Conservation (phyloP, 2,329 filamentous ascomycete genomes). For the Lithohypha guttulata region DNA sequence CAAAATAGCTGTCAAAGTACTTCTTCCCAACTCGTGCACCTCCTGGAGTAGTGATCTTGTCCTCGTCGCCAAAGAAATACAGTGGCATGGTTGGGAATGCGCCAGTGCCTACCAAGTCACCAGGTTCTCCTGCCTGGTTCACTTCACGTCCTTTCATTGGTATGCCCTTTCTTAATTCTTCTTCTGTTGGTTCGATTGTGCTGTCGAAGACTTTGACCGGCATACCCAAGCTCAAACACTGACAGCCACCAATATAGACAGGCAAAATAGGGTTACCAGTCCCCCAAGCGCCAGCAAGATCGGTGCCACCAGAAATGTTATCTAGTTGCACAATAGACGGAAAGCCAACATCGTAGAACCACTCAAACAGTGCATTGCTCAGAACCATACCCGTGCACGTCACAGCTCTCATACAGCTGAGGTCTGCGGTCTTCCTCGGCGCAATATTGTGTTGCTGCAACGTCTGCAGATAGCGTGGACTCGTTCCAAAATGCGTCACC, state of each 20-base stretch:
- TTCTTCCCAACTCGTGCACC: no score
- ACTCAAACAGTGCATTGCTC: slow-evolving; percentile 64
- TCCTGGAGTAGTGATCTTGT: no score
- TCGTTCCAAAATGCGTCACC: slow-evolving; percentile 64
- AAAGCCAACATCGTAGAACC: slow-evolving; percentile 67
- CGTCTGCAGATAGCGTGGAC: slow-evolving; percentile 66
- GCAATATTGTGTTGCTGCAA: slow-evolving; percentile 53
- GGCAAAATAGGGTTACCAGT: slow-evolving; percentile 58
- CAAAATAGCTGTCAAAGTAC: slow-evolving; percentile 36
- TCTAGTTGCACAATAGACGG: slow-evolving; percentile 53
- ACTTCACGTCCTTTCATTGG: not conserved
- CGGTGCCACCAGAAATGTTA: slow-evolving; percentile 32
- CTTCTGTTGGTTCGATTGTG: slow-evolving; percentile 27
- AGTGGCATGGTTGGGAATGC: slow-evolving; percentile 69
- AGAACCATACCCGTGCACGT: slow-evolving; percentile 74
- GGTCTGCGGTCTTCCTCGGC: slow-evolving; percentile 52
- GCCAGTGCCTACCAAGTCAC: slow-evolving; percentile 60
- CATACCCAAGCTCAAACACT: slow-evolving; percentile 43
- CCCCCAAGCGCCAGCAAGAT: slow-evolving; percentile 43
- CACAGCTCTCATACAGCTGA: slow-evolving; percentile 52
- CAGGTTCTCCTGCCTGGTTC: slow-evolving; percentile 51
- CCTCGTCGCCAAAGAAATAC: slow-evolving; percentile 47
- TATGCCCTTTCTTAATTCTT: no score
- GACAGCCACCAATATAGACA: slow-evolving; percentile 49
- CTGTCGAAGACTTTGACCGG: slow-evolving; percentile 53